A percentile compares a stretch with the other conserved stretches of the same genome.
These are phyloP conservation scores for Orbilia oligospora DNA, from an alignment of 2,329 filamentous ascomycete species.

Conservation along the genomic window DNA sequence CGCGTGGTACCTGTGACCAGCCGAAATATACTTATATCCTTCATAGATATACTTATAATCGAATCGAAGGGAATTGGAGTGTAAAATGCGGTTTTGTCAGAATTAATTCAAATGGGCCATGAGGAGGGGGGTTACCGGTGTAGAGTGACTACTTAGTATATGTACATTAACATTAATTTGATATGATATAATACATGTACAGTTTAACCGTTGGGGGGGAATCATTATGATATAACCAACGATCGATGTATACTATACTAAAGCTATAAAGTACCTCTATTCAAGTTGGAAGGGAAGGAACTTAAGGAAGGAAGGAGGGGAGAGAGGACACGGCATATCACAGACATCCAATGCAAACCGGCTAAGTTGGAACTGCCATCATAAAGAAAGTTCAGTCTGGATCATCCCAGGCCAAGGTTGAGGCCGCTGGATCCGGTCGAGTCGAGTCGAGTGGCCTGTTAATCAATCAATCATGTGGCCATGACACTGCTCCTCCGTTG, in stretches of 20 bases:
- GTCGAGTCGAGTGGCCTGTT: slow-evolving; percentile 19
- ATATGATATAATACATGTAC: too few species aligned
- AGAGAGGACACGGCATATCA: not conserved
- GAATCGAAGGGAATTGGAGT: not conserved
- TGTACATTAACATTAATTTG: too few species aligned
- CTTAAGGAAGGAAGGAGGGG: not conserved
- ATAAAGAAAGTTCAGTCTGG: slow-evolving; percentile 2
- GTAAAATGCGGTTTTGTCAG: too few species aligned
- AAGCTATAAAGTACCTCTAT: not conserved
- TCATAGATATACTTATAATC: not conserved
- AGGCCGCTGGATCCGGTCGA: slow-evolving; percentile 40
- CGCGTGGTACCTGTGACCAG: slow-evolving; percentile 29
- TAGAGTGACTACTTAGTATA: too few species aligned
- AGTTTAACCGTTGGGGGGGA: too few species aligned
- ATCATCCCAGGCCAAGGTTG: slow-evolving; percentile 29
- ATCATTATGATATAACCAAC: too few species aligned
- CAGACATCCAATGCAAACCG: not conserved
- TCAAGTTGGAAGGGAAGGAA: too few species aligned
- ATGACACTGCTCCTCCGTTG: too few species aligned
- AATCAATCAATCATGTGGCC: slow-evolving; percentile 36
- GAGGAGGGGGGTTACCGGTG: too few species aligned
- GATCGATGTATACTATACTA: too few species aligned
- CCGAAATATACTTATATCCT: not conserved
- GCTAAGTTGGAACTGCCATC: not conserved
- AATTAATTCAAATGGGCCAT: too few species aligned